Evolutionary conservation across 2,329 filamentous ascomycete genomes (phyloP).

Genomic region (Aureobasidium sp.): DNA sequence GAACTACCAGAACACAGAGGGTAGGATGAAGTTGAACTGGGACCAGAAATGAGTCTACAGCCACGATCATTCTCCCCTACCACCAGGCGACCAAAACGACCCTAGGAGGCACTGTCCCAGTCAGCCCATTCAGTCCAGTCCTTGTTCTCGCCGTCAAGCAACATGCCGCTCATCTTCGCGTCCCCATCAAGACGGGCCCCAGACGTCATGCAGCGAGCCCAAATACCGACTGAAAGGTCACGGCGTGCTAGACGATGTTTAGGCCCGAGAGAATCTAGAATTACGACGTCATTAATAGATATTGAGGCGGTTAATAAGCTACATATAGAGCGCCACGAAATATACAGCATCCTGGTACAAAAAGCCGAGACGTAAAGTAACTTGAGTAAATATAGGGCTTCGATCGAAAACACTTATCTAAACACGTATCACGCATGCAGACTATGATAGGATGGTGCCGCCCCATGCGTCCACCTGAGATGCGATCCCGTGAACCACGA

Average conservation of each 20-base stretch:
- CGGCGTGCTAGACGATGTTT: not conserved
- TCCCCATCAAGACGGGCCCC: not conserved
- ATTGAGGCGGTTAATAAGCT: not conserved
- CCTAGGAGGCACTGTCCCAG: not conserved
- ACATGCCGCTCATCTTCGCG: not conserved
- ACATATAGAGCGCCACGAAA: constrained; percentile 5
- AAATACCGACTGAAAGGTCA: not conserved
- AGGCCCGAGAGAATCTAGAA: not conserved
- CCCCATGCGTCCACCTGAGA: not conserved
- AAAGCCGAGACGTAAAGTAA: not conserved
- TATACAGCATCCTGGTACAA: not conserved
- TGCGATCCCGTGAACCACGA: not conserved
- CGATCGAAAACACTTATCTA: not conserved
- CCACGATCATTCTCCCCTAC: not conserved
- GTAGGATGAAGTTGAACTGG: constrained; percentile 78
- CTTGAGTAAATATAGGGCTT: not conserved
- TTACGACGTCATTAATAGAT: not conserved
- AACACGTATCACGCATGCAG: not conserved
- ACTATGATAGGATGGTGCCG: not conserved
- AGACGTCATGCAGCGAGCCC: not conserved
- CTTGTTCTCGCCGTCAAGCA: not conserved
- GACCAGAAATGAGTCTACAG: constrained; percentile 42
- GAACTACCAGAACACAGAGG: constrained; percentile 68
- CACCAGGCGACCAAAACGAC: not conserved
- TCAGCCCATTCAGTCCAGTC: not conserved